phyloP scores from a whole-genome alignment of 148 eudicot genomes.

The Vaccinium darrowii region DNA sequence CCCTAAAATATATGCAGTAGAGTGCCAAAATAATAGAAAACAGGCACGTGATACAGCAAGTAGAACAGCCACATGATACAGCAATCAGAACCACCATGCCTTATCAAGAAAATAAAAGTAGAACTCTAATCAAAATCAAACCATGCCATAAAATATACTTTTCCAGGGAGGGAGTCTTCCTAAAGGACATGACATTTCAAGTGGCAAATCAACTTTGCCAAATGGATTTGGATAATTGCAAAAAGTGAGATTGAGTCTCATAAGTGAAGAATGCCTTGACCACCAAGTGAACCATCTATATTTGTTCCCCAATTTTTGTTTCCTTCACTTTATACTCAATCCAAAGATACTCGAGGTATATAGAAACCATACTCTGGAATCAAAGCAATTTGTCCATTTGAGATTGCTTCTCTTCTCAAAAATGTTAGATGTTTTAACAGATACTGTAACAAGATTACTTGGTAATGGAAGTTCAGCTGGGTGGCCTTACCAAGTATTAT shows the following conservation, averaged over 20 bases:
- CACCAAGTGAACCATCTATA: neutral
- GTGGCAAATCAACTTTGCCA: neutral
- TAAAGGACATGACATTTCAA: neutral
- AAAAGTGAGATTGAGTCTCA: neutral
- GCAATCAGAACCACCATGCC: neutral
- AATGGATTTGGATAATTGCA: neutral
- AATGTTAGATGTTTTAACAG: neutral
- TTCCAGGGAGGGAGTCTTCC: neutral
- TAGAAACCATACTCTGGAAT: neutral
- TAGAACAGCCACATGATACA: neutral
- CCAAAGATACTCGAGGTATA: neutral
- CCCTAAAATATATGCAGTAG: neutral
- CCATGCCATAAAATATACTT: neutral
- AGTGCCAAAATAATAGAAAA: neutral
- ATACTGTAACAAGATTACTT: neutral
- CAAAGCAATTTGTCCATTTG: neutral
- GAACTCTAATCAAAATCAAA: neutral
- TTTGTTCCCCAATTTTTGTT: too few relatives aligned
- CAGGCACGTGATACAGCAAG: too few relatives aligned
- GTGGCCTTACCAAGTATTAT: slow-evolving; percentile 66
- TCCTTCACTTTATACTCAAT: neutral
- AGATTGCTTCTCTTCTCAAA: neutral
- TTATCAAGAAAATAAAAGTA: neutral
- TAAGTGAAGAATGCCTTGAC: neutral
- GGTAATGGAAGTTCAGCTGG: slow-evolving; percentile 6